Percentiles rank a stretch among this genome's conserved stretches.
phyloP scores from a whole-genome alignment of 768 basidiomycete genomes.

The Panaeolus cyanescens region DNA sequence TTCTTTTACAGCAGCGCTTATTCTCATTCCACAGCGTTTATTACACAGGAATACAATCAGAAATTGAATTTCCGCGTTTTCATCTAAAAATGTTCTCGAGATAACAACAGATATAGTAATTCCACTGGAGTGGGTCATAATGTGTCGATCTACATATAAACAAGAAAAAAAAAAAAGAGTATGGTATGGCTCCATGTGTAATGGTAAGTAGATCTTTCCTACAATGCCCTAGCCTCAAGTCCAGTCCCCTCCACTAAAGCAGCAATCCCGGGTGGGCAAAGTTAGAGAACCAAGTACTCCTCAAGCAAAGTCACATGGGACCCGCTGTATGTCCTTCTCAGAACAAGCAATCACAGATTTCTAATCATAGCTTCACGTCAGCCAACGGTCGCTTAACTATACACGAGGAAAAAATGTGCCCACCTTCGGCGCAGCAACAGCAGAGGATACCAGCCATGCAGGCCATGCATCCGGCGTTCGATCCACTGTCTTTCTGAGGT shows the following conservation, averaged over 20 bases:
- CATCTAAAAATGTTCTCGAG: not conserved
- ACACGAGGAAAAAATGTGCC: conserved; percentile 24
- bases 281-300: not conserved
- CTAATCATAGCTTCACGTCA: conserved; percentile 33
- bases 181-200: not conserved
- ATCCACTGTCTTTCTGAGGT: conserved; percentile 47
- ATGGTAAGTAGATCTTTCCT: too few relatives aligned
- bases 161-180: not conserved
- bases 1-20: not conserved
- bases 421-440: conserved; percentile 79
- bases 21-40: not conserved
- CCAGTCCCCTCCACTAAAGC: not conserved
- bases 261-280: not conserved
- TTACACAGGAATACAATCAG: not conserved
- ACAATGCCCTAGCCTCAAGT: not conserved
- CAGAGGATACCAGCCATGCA: conserved; percentile 65
- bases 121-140: not conserved
- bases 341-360: conserved; percentile 78
- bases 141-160: not conserved
- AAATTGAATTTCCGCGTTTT: not conserved
- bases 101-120: not conserved
- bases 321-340: conserved; percentile 7
- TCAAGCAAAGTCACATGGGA: not conserved
- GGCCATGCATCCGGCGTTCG: conserved; percentile 55
- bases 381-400: conserved; percentile 7